Base-by-base conservation (phyloP, 352 stramenopile genomes). In the Phytophthora hibernalis region DNA sequence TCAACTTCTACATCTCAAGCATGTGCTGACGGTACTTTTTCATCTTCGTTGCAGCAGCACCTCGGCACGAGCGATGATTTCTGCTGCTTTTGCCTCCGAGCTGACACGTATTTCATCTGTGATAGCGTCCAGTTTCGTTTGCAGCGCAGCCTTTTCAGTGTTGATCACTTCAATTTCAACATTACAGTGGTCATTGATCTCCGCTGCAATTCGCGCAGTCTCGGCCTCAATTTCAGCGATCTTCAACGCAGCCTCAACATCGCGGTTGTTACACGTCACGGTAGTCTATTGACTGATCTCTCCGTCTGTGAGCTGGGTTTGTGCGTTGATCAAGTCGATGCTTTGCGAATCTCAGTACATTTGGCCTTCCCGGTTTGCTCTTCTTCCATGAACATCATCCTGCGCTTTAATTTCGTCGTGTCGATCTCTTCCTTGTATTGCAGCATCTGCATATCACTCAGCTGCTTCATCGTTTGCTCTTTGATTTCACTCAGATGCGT, bases 381-480 rank as follows among this genome's bases (percentile, higher is more conserved):
- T 57, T 90, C 81, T 44, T 93, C 79, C 47, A 80, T 74, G 3
- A 68, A 61, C 54, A 75, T 70, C 71, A 82, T 77, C 20, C 40
- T 42, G 26, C 78, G 79, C 44, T 80, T 75, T 37, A 89, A 51
- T 26, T 82, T 80, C 22, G 68, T 77, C 48, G 73, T 80, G 26
- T 76, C 70, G 42, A 80, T 63, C 48, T 80, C 75, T 49, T 83
- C 70, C 60, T 78, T 76, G 57, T 79, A 80, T 33, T 69, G 66
- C 40, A 93, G 64, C 69, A 83, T 67, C 47, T 89, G 79, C 85
- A 93, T 89, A 59, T 85, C 80, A 53, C 69, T 85, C 56, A 90
- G 70, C 42, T 90, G 86, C 62, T 94, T 88, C 86, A 94, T 92
- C 33, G 80, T 87, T 49, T 91, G 72, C 68, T 90, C 77, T 50